Conservation (phyloP, 306 rosid species). For the Vachellia pachyceras region DNA sequence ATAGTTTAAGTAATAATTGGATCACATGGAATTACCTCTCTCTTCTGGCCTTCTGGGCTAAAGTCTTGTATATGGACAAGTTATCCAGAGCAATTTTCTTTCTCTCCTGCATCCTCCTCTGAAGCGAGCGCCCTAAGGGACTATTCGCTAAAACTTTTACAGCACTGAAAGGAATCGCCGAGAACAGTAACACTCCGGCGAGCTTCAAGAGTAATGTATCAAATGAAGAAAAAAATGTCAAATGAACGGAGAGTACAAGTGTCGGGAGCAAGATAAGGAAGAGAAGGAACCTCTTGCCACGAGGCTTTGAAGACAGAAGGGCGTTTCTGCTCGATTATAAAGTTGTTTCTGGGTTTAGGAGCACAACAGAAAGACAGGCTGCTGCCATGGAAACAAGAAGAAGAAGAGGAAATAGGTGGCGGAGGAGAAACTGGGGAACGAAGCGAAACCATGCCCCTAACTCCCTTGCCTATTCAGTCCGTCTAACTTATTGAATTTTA, state of each 20-base stretch:
- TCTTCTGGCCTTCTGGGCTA: slow-evolving; percentile 62
- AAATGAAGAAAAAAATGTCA: not conserved
- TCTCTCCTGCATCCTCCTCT: slow-evolving; percentile 60
- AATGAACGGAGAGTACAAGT: not conserved
- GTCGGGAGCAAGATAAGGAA: not conserved
- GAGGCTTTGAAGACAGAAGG: slow-evolving; percentile 64
- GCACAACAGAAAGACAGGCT: slow-evolving; percentile 14
- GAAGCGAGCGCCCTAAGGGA: slow-evolving; percentile 84
- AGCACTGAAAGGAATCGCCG: slow-evolving; percentile 90
- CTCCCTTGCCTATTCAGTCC: not conserved
- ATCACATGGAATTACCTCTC: slow-evolving; percentile 66
- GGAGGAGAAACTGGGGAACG: slow-evolving; percentile 21
- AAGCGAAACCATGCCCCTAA: slow-evolving; percentile 44
- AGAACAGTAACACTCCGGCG: slow-evolving; percentile 83
- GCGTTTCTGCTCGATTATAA: not conserved
- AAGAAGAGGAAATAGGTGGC: slow-evolving; percentile 45
- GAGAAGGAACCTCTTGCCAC: slow-evolving; percentile 82
- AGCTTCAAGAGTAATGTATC: slow-evolving; percentile 49
- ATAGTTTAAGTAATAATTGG: slow-evolving; percentile 11
- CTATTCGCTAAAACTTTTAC: slow-evolving; percentile 92
- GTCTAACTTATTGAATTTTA: not conserved
- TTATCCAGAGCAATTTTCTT: slow-evolving; percentile 59
- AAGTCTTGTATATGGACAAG: slow-evolving; percentile 63
- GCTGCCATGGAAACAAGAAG: slow-evolving; percentile 24
- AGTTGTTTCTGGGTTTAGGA: slow-evolving; percentile 30